Percentiles rank a stretch among this genome's conserved stretches.
phyloP scores from a whole-genome alignment of 345 rosid genomes.

The Hibiscus mutabilis region DNA sequence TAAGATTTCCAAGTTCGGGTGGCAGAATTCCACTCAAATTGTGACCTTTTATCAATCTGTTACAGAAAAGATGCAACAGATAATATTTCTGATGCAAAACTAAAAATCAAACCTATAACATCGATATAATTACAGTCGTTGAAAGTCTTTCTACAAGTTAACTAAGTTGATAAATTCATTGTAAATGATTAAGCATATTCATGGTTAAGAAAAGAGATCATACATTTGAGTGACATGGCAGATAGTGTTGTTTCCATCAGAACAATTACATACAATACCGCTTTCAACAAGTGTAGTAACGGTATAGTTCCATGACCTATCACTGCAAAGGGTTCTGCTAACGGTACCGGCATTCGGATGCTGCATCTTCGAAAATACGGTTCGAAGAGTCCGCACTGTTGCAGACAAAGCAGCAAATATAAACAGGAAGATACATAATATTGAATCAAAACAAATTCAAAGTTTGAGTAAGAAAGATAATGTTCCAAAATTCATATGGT shows the following conservation, averaged over 20 bases:
- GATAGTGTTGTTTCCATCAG: slow-evolving; percentile 17
- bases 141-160: not conserved
- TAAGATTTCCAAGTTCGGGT: slow-evolving; percentile 57
- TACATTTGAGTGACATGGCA: slow-evolving; percentile 67
- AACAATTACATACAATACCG: slow-evolving; percentile 49
- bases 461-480: too few species aligned
- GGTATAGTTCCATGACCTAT: slow-evolving; percentile 25
- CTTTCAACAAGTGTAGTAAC: not conserved
- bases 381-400: slow-evolving; percentile 44
- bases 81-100: too few species aligned
- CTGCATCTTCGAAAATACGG: slow-evolving; percentile 38
- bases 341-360: slow-evolving; percentile 20
- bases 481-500: too few species aligned
- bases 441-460: too few species aligned
- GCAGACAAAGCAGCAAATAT: slow-evolving; percentile 2
- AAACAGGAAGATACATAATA: not conserved
- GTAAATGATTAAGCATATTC: not conserved
- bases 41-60: slow-evolving; percentile 47
- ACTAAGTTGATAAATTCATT: not conserved
- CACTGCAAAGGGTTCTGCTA: slow-evolving; percentile 37
- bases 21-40: slow-evolving; percentile 61
- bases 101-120: not conserved
- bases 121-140: not conserved
- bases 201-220: slow-evolving; percentile 5
- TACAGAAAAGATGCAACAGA: not conserved